phyloP scores from a whole-genome alignment of 495 filamentous ascomycete genomes.

The Elasticomyces elasticus region DNA sequence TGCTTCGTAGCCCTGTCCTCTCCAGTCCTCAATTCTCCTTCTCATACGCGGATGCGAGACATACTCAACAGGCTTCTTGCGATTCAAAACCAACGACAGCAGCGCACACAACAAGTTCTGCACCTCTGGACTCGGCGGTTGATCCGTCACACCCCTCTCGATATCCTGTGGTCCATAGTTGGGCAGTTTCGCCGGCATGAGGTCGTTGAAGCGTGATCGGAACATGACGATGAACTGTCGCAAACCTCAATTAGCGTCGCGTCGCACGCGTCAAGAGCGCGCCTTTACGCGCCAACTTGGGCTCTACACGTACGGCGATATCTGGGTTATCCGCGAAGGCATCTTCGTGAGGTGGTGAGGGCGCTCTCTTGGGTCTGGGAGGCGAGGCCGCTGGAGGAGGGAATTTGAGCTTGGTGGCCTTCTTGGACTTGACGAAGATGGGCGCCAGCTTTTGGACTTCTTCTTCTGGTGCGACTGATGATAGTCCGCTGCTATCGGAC shows the following conservation, averaged over 20 bases:
- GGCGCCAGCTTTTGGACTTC: constrained; percentile 21
- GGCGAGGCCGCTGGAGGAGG: constrained; percentile 11
- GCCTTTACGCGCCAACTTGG: constrained; percentile 7
- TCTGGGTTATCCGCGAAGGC: constrained; percentile 24
- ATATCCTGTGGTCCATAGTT: constrained; percentile 94
- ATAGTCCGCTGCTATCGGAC: constrained; percentile 12
- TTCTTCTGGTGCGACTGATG: constrained; percentile 12
- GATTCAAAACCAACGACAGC: constrained; percentile 76
- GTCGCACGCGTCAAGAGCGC: constrained; percentile 24
- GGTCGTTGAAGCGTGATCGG: constrained; percentile 80
- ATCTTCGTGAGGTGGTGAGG: constrained; percentile 25
- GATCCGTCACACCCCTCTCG: constrained; percentile 71
- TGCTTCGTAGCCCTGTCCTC: too few species aligned
- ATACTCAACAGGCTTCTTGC: constrained; percentile 98
- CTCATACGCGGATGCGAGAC: constrained; percentile 32
- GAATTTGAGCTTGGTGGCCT: constrained; percentile 14
- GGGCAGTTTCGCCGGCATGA: constrained; percentile 71
- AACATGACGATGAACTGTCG: constrained; percentile 94
- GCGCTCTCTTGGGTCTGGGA: constrained; percentile 16
- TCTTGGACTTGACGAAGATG: constrained; percentile 18
- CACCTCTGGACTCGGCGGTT: constrained; percentile 67
- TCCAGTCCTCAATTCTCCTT: not conserved
- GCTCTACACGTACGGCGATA: constrained; percentile 23
- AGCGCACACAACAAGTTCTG: constrained; percentile 85
- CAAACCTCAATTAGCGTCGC: constrained; percentile 29